A percentile compares a stretch with the other conserved stretches of the same genome.
phyloP scores from a whole-genome alignment of 2,329 filamentous ascomycete genomes.

The Erysiphe pulchra region DNA sequence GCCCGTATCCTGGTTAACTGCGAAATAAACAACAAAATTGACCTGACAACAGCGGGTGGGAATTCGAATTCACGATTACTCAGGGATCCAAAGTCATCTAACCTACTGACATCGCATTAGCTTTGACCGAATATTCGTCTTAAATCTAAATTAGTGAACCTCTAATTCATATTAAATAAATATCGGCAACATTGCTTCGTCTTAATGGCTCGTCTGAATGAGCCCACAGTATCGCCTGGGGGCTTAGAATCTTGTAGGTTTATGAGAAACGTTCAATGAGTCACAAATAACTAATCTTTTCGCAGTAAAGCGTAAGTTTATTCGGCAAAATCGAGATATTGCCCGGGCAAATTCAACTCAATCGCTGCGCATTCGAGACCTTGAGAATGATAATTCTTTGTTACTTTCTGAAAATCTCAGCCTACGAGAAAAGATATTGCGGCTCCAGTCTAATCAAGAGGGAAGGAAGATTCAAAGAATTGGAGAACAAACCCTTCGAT shows the following conservation, averaged over 20 bases:
- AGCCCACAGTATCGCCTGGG: conserved; percentile 41
- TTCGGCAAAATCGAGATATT: conserved; percentile 66
- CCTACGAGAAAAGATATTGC: conserved; percentile 42
- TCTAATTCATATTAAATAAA: too few relatives aligned
- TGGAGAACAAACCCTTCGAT: conserved; percentile 38
- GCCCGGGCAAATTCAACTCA: conserved; percentile 56
- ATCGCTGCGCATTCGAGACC: conserved; percentile 47
- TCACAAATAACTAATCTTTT: conserved; percentile 1
- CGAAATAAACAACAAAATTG: too few relatives aligned
- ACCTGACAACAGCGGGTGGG: too few relatives aligned
- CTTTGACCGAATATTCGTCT: too few relatives aligned
- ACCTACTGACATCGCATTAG: too few relatives aligned
- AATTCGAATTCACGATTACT: too few relatives aligned
- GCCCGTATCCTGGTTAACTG: too few relatives aligned
- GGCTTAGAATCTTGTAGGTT: conserved; percentile 42
- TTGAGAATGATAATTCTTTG: conserved; percentile 51
- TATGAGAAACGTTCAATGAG: neutral
- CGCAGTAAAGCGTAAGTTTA: conserved; percentile 50
- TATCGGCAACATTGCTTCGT: conserved; percentile 1
- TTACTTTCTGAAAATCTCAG: conserved; percentile 58
- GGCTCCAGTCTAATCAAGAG: conserved; percentile 40
- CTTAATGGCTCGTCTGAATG: conserved; percentile 57
- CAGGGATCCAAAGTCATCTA: too few relatives aligned
- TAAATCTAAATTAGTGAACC: too few relatives aligned
- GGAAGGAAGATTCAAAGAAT: conserved; percentile 31